Evolutionary conservation across 345 rosid genomes (phyloP).

Genomic region (Camelina laxa): DNA sequence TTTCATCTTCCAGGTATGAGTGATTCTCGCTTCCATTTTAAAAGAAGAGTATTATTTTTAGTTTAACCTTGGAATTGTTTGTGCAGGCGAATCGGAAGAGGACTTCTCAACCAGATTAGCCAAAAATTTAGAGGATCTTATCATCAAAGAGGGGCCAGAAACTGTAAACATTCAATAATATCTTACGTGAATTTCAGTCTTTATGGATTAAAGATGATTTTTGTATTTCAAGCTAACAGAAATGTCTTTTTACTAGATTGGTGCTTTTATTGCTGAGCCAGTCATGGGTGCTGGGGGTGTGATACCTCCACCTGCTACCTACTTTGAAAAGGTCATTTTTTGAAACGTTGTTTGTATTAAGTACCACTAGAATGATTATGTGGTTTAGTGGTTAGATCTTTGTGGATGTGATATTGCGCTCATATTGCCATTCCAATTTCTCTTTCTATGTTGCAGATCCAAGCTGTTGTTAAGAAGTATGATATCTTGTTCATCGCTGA

Average conservation of each 20-base stretch:
- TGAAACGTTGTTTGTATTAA: neutral
- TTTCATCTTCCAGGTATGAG: conserved; percentile 81
- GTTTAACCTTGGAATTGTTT: conserved; percentile 25
- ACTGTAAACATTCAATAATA: conserved; percentile 53
- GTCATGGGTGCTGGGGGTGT: conserved; percentile 99
- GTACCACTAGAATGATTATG: neutral
- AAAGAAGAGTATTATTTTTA: neutral
- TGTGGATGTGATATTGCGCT: neutral
- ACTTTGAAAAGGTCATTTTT: conserved; percentile 81
- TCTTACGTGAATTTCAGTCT: neutral
- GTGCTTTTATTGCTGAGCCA: conserved; percentile 96
- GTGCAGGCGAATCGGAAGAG: conserved; percentile 92
- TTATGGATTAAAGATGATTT: neutral
- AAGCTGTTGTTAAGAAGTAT: conserved; percentile 88
- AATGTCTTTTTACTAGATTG: conserved; percentile 60
- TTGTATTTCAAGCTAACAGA: conserved; percentile 32
- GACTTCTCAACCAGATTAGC: conserved; percentile 93
- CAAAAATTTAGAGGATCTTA: conserved; percentile 80
- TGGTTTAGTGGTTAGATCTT: no score
- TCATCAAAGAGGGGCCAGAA: conserved; percentile 96
- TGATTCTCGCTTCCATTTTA: conserved; percentile 12
- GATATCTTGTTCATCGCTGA: conserved; percentile 91
- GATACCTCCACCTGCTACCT: conserved; percentile 92
- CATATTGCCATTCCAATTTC: neutral
- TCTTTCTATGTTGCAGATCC: conserved; percentile 60